Percentiles rank a stretch among this genome's conserved stretches.
Conservation (phyloP, 2,329 filamentous ascomycete genomes). For the Lasiodiplodia theobromae region DNA sequence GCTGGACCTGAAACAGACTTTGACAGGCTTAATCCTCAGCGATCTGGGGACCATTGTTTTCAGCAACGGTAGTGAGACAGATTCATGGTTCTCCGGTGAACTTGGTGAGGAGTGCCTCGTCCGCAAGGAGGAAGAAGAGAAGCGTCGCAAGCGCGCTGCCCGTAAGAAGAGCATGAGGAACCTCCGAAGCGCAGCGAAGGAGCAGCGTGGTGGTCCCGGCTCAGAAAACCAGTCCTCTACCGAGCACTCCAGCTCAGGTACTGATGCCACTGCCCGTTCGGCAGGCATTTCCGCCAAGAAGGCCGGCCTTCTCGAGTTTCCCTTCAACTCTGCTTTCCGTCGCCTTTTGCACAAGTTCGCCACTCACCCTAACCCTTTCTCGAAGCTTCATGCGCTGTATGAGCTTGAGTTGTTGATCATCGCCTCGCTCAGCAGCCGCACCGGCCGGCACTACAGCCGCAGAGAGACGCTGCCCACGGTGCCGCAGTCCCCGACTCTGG, state of each 20-base stretch:
- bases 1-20: conserved; percentile 75
- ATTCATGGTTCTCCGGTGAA: conserved; percentile 78
- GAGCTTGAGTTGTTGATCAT: conserved; percentile 84
- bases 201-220: conserved; percentile 47
- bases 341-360: conserved; percentile 85
- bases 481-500: conserved; percentile 54
- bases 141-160: conserved; percentile 46
- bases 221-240: conserved; percentile 52
- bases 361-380: conserved; percentile 84
- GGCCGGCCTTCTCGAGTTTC: conserved; percentile 67
- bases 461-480: conserved; percentile 51
- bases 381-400: conserved; percentile 82
- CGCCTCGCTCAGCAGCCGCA: conserved; percentile 71
- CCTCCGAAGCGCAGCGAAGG: conserved; percentile 50
- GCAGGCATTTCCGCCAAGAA: conserved; percentile 52
- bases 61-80: conserved; percentile 89
- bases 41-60: conserved; percentile 89
- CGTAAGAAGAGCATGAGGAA: conserved; percentile 67
- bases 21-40: conserved; percentile 85
- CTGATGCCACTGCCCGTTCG: conserved; percentile 53
- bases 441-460: conserved; percentile 53
- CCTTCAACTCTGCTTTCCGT: conserved; percentile 80
- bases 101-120: conserved; percentile 56
- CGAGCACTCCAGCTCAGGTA: conserved; percentile 54
- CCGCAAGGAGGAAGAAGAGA: conserved; percentile 49